Conservation (phyloP, 1,139 yeast genomes). For the Pichia sp. region DNA sequence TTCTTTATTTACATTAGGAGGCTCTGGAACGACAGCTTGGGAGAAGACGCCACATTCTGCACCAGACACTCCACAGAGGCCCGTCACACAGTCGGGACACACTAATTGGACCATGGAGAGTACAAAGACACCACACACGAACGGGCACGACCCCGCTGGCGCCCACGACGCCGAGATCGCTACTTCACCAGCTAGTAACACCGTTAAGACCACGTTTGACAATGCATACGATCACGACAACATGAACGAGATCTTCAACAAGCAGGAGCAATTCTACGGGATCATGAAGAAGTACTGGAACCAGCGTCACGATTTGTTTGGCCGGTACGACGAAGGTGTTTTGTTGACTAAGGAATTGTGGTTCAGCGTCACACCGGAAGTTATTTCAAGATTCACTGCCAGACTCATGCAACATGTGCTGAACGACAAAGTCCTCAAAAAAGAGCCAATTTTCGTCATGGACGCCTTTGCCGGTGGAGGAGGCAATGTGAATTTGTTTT, state of each 20-base stretch:
- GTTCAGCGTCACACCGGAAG: constrained; percentile 93
- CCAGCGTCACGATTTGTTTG: constrained; percentile 57
- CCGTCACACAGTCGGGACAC: too few relatives aligned
- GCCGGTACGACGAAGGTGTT: constrained; percentile 66
- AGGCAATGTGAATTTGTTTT: constrained; percentile 88
- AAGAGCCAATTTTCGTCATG: constrained; percentile 31
- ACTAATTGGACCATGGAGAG: too few relatives aligned
- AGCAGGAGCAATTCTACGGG: constrained; percentile 19
- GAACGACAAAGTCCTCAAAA: constrained; percentile 33
- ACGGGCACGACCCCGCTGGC: too few relatives aligned
- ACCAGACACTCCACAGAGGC: too few relatives aligned
- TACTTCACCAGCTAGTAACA: too few relatives aligned
- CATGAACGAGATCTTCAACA: constrained; percentile 14
- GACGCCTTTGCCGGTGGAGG: constrained; percentile 97
- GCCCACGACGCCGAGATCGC: too few relatives aligned
- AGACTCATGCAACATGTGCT: constrained; percentile 46
- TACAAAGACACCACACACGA: too few relatives aligned
- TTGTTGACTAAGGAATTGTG: constrained; percentile 74
- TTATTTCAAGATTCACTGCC: constrained; percentile 64
- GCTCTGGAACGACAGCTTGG: too few relatives aligned
- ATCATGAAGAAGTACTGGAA: constrained; percentile 55
- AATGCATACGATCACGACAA: constrained; percentile 9
- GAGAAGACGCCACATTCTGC: too few relatives aligned
- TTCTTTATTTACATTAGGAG: too few relatives aligned
- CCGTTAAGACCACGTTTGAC: constrained; percentile 3